These are phyloP conservation scores for Trypanosoma mega DNA, from an alignment of 208 protist species.

Conservation along the genomic window DNA sequence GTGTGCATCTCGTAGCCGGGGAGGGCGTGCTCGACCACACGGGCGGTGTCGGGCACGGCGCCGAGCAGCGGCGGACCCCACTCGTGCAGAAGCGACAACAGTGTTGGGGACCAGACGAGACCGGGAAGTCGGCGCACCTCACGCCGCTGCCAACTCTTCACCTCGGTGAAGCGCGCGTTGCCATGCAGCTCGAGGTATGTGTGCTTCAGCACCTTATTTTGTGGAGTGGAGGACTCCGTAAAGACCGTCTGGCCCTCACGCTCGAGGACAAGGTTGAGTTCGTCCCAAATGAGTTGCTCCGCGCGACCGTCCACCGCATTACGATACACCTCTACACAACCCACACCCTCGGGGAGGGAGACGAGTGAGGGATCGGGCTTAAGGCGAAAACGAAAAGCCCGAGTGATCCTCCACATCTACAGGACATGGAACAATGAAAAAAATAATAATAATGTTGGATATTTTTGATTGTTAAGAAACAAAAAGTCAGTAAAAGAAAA, in stretches of 20 bases:
- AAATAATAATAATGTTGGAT: slow-evolving; percentile 1
- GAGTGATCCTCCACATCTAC: slow-evolving; percentile 19
- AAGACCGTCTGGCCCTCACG: slow-evolving; percentile 62
- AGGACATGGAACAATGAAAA: slow-evolving; percentile 3
- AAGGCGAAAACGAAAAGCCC: slow-evolving; percentile 14
- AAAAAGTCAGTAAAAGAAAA: neutral
- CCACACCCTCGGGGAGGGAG: slow-evolving; percentile 50
- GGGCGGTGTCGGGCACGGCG: slow-evolving; percentile 66
- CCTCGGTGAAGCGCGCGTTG: slow-evolving; percentile 69
- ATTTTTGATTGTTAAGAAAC: neutral
- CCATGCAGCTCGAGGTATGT: slow-evolving; percentile 85
- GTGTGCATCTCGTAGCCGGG: slow-evolving; percentile 87
- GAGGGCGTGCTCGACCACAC: slow-evolving; percentile 81
- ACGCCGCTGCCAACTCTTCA: slow-evolving; percentile 67
- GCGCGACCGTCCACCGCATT: slow-evolving; percentile 64
- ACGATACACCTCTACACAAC: slow-evolving; percentile 64
- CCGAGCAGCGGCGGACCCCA: slow-evolving; percentile 39
- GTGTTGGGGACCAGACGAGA: slow-evolving; percentile 75
- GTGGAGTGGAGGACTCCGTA: slow-evolving; percentile 42
- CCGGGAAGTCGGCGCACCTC: slow-evolving; percentile 70
- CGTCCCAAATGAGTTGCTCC: slow-evolving; percentile 69
- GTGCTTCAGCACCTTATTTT: slow-evolving; percentile 68
- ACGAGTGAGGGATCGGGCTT: slow-evolving; percentile 56
- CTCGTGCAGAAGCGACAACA: slow-evolving; percentile 41
- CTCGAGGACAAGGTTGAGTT: slow-evolving; percentile 57